These are phyloP conservation scores for Globisporangium uncinulatum DNA, from an alignment of 352 stramenopile species.

Conservation along the genomic window DNA sequence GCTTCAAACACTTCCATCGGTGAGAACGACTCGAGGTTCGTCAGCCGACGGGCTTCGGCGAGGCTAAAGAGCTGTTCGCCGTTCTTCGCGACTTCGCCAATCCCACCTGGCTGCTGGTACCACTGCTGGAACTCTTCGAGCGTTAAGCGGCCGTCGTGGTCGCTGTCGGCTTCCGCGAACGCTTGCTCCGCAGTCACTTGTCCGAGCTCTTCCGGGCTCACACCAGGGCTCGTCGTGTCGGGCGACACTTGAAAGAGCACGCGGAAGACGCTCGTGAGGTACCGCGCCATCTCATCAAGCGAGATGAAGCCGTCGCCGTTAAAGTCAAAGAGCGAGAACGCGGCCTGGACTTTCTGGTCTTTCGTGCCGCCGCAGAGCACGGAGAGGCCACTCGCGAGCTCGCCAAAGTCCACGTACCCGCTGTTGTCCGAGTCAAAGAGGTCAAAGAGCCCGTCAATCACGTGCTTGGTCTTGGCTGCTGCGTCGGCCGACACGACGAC, in stretches of 20 bases:
- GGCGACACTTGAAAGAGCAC: conserved; percentile 81
- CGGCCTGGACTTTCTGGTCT: conserved; percentile 80
- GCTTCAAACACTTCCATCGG: conserved; percentile 77
- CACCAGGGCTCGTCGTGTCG: conserved; percentile 44
- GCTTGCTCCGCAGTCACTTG: conserved; percentile 75
- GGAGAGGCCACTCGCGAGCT: conserved; percentile 76
- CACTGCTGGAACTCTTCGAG: conserved; percentile 85
- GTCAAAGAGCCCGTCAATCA: conserved; percentile 72
- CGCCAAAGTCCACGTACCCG: conserved; percentile 76
- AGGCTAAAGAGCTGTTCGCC: conserved; percentile 77
- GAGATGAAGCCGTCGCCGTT: conserved; percentile 88
- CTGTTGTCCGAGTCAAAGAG: conserved; percentile 75
- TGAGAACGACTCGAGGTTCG: conserved; percentile 67
- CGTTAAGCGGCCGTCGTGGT: conserved; percentile 71
- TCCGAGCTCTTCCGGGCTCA: conserved; percentile 75
- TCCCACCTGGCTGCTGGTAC: conserved; percentile 72
- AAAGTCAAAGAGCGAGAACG: conserved; percentile 85
- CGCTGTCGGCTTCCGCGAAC: conserved; percentile 58
- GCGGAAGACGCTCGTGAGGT: conserved; percentile 84
- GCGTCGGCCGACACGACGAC: conserved; percentile 16
- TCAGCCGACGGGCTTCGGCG: conserved; percentile 59
- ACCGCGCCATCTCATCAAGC: conserved; percentile 81
- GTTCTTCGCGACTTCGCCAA: conserved; percentile 72
- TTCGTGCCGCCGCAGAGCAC: conserved; percentile 82
- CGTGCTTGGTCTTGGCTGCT: conserved; percentile 41